Base-by-base conservation (phyloP, 2,329 filamentous ascomycete species). In the Blumeriella jaapii region DNA sequence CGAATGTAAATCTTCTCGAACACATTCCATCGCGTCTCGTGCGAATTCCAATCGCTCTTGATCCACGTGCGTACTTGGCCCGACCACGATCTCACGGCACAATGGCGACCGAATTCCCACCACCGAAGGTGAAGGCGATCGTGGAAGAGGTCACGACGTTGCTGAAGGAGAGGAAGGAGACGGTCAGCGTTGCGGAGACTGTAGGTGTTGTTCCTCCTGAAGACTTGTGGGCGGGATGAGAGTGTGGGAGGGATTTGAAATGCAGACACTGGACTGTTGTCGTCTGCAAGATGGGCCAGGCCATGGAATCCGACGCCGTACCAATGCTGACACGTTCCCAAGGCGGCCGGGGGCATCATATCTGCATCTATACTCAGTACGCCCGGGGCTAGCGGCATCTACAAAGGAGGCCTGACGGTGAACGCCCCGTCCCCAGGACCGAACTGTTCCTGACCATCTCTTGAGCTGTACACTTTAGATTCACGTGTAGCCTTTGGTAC, bases 321-420 rank as follows among this genome's bases (percentile, higher is more conserved):
- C 2, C 13, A 15, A 23, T 11, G n/a, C 20, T 29, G 6, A 35
- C 8, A 5, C 6, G 11, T 8, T 24, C 5, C 27, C 6, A 25
- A 71, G 66, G 74, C 73, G 30, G 69, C 74, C 6, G 74, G 74
- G 20, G 74, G 74, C 10, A 62, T 80, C 18, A 68, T 78, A 39
- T 74, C 69, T 29, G 66, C 71, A 16, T 61, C 67, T 26, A 58
- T 79, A 13, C 65, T 79, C 39, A 65, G 69, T 36, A 64, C 61
- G 11, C 69, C 74, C 0, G 74, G 74, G 23, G 73, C 74, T 12
- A 71, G 65, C 5, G 54, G 55, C 10, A 63, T 72, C 52, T 79
- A 74, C 61, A 65, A 65, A 44, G 74, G 74, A 36, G 74, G 74
- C n/a, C 56, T 77, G 20, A 78, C 72, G 0, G 61, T 63, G 11